These are phyloP conservation scores for Odonthalia washingtoniensis DNA, from an alignment of 31 red algal species.

Conservation along the genomic window DNA sequence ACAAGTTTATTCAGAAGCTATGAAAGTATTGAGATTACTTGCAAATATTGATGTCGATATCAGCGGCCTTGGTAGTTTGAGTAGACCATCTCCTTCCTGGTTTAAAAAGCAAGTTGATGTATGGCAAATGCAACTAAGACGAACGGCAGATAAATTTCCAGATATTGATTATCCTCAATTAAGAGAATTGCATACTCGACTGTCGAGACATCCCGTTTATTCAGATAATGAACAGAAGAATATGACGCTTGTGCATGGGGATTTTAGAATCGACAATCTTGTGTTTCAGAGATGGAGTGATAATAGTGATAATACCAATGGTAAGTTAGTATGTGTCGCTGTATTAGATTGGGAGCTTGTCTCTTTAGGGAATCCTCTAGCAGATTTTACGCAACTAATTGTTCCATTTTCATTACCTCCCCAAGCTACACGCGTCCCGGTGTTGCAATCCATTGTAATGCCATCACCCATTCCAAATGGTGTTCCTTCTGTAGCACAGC, in stretches of 20 bases:
- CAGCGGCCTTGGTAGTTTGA: conserved; percentile 41
- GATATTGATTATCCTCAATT: conserved; percentile 52
- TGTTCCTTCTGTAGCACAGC: conserved; percentile 50
- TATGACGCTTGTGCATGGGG: conserved; percentile 66
- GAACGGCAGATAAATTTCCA: conserved; percentile 27
- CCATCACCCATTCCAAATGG: conserved; percentile 27
- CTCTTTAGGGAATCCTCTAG: conserved; percentile 60
- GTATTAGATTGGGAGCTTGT: conserved; percentile 94
- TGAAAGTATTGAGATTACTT: conserved; percentile 43
- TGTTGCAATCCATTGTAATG: conserved; percentile 44
- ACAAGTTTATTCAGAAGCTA: conserved; percentile 56
- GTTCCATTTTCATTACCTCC: conserved; percentile 51
- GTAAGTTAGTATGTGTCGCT: conserved; percentile 55
- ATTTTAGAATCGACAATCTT: conserved; percentile 83
- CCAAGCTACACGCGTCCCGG: neutral
- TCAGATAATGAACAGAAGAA: neutral
- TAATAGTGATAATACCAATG: too few relatives aligned
- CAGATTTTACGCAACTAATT: conserved; percentile 66
- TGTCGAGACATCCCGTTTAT: neutral
- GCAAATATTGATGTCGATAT: conserved; percentile 51
- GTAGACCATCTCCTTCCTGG: conserved; percentile 39
- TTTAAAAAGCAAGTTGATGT: conserved; percentile 68
- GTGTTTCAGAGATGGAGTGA: conserved; percentile 51
- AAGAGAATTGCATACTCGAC: conserved; percentile 36
- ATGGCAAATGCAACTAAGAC: conserved; percentile 67